These are phyloP conservation scores for Gracilaria caudata DNA, from an alignment of 23 red algal genomes.

Conservation along the genomic window DNA sequence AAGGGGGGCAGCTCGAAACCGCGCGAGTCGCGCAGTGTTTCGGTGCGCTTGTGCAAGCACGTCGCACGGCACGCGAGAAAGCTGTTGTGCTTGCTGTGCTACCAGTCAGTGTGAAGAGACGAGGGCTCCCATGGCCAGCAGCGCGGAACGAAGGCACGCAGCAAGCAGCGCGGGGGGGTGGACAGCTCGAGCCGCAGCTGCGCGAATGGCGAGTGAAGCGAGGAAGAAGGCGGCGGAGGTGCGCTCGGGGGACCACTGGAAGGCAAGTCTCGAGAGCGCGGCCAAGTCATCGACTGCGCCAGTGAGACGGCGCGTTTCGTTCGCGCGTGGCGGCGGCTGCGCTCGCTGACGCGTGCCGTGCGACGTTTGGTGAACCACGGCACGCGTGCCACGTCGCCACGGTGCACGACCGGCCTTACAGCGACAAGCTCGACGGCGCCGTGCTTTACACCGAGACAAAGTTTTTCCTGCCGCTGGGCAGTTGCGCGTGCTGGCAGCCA, in stretches of 20 bases:
- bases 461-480: no score
- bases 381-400: no score
- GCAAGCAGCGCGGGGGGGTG: background rate
- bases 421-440: no score
- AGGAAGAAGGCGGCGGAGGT: background rate
- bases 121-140: background rate
- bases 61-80: background rate
- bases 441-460: no score
- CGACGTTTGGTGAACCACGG: background rate
- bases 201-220: background rate
- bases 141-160: background rate
- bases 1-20: no score
- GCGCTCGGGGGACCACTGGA: background rate
- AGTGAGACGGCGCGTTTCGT: background rate
- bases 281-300: constrained; percentile 29
- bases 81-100: no score
- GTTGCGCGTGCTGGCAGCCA: no score
- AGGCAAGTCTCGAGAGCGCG: background rate
- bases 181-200: background rate
- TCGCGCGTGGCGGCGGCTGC: background rate
- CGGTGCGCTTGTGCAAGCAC: background rate
- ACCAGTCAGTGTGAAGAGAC: no score
- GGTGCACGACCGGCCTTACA: no score
- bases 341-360: background rate
- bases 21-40: no score